A percentile compares a stretch with the other conserved stretches of the same genome.
phyloP scores from a whole-genome alignment of 495 filamentous ascomycete genomes.

The Xylaria nigripes region DNA sequence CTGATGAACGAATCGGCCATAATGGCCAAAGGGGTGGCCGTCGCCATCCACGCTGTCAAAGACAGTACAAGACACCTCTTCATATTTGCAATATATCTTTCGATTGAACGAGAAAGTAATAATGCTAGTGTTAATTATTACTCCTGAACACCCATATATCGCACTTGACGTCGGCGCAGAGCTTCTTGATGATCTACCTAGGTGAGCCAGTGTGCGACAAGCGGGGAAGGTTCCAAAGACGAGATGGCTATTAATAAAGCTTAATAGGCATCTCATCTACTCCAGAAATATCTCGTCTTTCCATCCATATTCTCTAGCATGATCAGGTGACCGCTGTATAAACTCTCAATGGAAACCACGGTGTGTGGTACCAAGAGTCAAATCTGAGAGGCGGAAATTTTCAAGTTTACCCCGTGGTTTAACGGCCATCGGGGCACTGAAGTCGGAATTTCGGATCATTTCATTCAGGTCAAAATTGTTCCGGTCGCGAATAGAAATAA shows the following conservation, averaged over 20 bases:
- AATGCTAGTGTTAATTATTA: not conserved
- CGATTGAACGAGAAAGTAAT: not conserved
- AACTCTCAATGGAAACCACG: not conserved
- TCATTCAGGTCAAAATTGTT: not conserved
- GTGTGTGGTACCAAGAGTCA: not conserved
- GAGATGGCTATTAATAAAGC: not conserved
- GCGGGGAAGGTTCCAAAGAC: not conserved
- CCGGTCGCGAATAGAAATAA: not conserved
- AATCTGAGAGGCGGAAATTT: constrained; percentile 6
- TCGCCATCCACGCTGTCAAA: not conserved
- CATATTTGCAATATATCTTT: not conserved
- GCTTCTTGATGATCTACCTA: not conserved
- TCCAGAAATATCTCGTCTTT: not conserved
- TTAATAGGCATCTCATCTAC: no score
- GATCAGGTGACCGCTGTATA: not conserved
- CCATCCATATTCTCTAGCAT: not conserved
- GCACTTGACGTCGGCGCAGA: not conserved
- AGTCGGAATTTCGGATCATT: not conserved
- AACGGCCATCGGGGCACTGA: not conserved
- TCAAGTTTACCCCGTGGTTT: not conserved
- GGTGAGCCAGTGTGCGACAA: no score
- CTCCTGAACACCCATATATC: not conserved
- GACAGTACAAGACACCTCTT: not conserved
- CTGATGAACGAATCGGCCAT: constrained; percentile 38
- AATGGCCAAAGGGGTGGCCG: not conserved